Conservation (phyloP, 2,329 filamentous ascomycete genomes). For the Talaromyces atroroseus region DNA sequence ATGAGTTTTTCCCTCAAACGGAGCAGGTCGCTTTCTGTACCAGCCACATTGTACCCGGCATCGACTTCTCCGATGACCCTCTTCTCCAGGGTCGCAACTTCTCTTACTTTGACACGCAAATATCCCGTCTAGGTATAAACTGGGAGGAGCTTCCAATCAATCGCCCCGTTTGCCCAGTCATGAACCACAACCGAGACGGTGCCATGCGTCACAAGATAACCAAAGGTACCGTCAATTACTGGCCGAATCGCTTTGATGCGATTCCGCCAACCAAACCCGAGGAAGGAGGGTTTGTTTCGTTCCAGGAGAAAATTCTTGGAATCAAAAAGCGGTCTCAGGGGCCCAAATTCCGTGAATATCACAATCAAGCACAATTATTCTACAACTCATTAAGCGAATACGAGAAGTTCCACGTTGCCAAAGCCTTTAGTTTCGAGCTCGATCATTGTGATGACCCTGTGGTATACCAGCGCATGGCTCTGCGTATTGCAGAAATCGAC, state of each 20-base stretch:
- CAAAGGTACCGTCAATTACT: conserved; percentile 71
- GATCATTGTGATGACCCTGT: conserved; percentile 76
- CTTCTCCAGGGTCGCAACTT: conserved; percentile 69
- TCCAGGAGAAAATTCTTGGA: conserved; percentile 59
- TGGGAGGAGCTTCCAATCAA: conserved; percentile 69
- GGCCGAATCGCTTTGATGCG: conserved; percentile 65
- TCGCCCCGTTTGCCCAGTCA: conserved; percentile 61
- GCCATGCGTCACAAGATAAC: conserved; percentile 66
- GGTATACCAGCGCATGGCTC: conserved; percentile 66
- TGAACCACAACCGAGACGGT: conserved; percentile 71
- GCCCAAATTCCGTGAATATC: conserved; percentile 72
- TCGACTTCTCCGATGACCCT: conserved; percentile 72
- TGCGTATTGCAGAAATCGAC: conserved; percentile 67
- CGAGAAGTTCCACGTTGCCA: conserved; percentile 60
- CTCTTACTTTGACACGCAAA: conserved; percentile 47
- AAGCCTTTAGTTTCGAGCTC: conserved; percentile 63
- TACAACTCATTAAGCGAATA: conserved; percentile 67
- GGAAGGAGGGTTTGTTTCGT: conserved; percentile 66
- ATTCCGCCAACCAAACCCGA: conserved; percentile 56
- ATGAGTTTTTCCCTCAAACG: conserved; percentile 76
- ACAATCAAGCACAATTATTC: conserved; percentile 73
- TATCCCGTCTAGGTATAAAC: conserved; percentile 62
- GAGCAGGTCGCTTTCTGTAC: conserved; percentile 83
- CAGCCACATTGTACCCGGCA: conserved; percentile 69
- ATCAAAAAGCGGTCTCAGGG: conserved; percentile 63